phyloP scores from a whole-genome alignment of 495 filamentous ascomycete species.

The Poronia punctata region DNA sequence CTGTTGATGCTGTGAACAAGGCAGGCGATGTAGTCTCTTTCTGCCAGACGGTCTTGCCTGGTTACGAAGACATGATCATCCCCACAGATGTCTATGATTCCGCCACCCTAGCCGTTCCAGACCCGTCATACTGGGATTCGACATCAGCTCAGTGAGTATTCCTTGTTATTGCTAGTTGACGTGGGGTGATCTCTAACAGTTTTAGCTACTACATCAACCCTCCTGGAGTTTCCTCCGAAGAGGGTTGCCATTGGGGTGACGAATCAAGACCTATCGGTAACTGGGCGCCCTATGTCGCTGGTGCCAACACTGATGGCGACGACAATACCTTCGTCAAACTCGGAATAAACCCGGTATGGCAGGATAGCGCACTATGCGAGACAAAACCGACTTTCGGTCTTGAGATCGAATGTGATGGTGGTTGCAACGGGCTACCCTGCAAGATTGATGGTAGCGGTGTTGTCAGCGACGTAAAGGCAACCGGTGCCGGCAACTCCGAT shows the following conservation, averaged over 20 bases:
- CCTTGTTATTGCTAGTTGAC: not conserved
- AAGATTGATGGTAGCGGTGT: conserved; percentile 55
- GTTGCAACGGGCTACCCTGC: conserved; percentile 70
- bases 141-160: conserved; percentile 66
- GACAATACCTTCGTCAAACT: conserved; percentile 71
- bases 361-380: conserved; percentile 49
- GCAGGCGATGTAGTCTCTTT: conserved; percentile 56
- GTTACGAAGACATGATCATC: conserved; percentile 86
- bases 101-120: conserved; percentile 65
- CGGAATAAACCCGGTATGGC: conserved; percentile 74
- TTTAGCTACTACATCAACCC: conserved; percentile 71
- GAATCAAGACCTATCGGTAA: conserved; percentile 61
- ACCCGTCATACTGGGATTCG: conserved; percentile 59
- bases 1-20: conserved; percentile 58
- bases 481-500: conserved; percentile 61
- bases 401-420: conserved; percentile 62
- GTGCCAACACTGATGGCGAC: conserved; percentile 59
- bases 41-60: conserved; percentile 78
- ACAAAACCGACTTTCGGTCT: conserved; percentile 60
- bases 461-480: conserved; percentile 49
- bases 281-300: conserved; percentile 74
- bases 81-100: conserved; percentile 54
- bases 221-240: conserved; percentile 52
- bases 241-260: conserved; percentile 68
- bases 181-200: conserved; percentile 8